Percentiles rank a stretch among this genome's conserved stretches.
These are phyloP conservation scores for Pyrrhoderma noxium DNA, from an alignment of 1,284 basidiomycete species.

Conservation along the genomic window DNA sequence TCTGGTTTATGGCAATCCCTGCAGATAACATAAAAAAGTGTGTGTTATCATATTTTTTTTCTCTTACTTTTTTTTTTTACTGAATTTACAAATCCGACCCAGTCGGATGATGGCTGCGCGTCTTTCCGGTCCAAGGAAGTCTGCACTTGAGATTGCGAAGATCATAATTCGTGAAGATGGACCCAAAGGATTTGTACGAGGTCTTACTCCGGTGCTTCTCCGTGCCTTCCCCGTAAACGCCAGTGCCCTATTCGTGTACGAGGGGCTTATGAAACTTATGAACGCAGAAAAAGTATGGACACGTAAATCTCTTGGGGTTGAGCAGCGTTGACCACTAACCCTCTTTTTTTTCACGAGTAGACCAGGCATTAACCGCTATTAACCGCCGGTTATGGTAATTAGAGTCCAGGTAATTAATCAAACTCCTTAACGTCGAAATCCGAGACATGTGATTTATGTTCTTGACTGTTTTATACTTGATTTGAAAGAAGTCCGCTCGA, in stretches of 20 bases:
- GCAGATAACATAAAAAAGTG: constrained; percentile 77
- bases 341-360: background rate
- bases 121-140: constrained; percentile 36
- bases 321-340: too few relatives aligned
- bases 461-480: too few relatives aligned
- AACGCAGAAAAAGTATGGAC: constrained; percentile 54
- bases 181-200: constrained; percentile 53
- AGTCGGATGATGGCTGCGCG: constrained; percentile 58
- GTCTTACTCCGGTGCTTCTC: constrained; percentile 51
- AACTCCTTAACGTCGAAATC: too few relatives aligned
- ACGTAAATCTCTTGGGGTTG: too few relatives aligned
- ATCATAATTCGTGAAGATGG: constrained; percentile 47
- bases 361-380: constrained; percentile 16
- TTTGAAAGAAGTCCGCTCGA: too few relatives aligned
- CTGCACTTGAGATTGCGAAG: constrained; percentile 40
- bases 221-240: constrained; percentile 70
- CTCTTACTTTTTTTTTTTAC: constrained; percentile 7
- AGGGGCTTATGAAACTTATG: constrained; percentile 55
- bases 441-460: too few relatives aligned
- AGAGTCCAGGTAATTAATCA: too few relatives aligned
- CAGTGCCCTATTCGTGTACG: constrained; percentile 65
- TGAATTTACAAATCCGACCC: constrained; percentile 4
- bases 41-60: constrained; percentile 23
- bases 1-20: constrained; percentile 66
- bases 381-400: too few relatives aligned